phyloP scores from a whole-genome alignment of 148 eudicot species.

The Rhododendron molle region DNA sequence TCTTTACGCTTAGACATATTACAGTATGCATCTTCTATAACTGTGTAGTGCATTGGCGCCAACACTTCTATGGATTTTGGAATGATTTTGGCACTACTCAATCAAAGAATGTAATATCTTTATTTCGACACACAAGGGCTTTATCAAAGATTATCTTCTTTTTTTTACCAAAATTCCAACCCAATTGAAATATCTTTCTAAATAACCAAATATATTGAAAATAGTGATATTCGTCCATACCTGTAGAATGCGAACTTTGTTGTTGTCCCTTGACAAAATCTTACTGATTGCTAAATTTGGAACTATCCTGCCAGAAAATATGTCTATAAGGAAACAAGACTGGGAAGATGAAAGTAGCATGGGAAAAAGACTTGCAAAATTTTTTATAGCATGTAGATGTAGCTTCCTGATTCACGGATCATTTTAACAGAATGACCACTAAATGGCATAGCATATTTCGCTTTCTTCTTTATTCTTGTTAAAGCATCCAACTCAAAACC shows the following conservation, averaged over 20 bases:
- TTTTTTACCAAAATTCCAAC: neutral
- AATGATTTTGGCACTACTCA: neutral
- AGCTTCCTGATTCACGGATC: neutral
- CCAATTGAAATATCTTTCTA: neutral
- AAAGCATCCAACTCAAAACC: too few relatives aligned
- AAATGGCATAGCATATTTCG: neutral
- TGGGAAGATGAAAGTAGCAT: neutral
- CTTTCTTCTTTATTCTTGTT: neutral
- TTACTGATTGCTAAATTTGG: conserved; percentile 97
- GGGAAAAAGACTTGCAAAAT: neutral
- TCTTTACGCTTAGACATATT: neutral
- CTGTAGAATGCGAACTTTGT: conserved; percentile 94
- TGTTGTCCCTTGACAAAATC: conserved; percentile 76
- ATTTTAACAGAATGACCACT: neutral
- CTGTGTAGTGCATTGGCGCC: neutral
- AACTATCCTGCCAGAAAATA: conserved; percentile 63
- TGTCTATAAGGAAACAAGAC: neutral
- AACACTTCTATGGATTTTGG: neutral
- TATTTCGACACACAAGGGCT: neutral
- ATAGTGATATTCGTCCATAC: conserved; percentile 24
- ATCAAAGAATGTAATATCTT: neutral
- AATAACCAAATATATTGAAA: neutral
- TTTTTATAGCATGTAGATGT: neutral
- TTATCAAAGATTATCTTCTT: neutral
- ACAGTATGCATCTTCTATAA: neutral